Base-by-base conservation (phyloP, 164 flowering plant genomes). In the Annona cherimola region DNA sequence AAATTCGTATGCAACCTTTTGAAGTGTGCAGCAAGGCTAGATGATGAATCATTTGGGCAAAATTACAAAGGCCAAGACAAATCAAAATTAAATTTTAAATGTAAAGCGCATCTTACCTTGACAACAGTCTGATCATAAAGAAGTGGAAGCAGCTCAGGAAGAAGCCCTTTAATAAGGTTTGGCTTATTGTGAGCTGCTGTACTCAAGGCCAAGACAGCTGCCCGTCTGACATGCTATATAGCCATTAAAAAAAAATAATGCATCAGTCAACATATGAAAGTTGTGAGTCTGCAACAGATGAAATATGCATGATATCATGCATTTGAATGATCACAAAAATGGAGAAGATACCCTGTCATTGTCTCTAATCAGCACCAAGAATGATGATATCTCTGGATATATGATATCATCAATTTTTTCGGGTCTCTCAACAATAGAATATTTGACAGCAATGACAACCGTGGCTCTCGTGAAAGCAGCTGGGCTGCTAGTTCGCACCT, bases 131-230 rank as follows among this genome's bases (percentile, higher is more conserved):
- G 99, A 80, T 96, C 97, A 79, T 96, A 96, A 14, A 96, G 88
- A 79, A 91, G 98, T 18, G 99, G 99, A 81, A 93, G 76, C 46
- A 96, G 59, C 63, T 93, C 96, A 42, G 97, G 94, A 78, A 96
- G 93, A 73, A 93, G 88, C 41, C 94, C 95, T 81, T 91, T 96
- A 57, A 96, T 85, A 63, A 93, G 93, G 79, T 85, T 93, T 69
- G 99, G 99, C 84, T 96, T 96, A 77, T 96, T 91, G 84, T 96
- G 99, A 67, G 97, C 98, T 74, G 97, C 97, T 20, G 97, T 96
- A 81, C 94, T 96, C 79, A 96, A 84, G 43, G 99, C 98, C 85
- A 92, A 80, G 61, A 96, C 98, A 68, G 95, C 97, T 71, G 99
- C 98, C 68, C 99, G 99, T 78, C 99, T 88, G 45, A 96, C 99